These are phyloP conservation scores for Deuterostichococcus epilithicus DNA, from an alignment of 139 green algal species.

Conservation along the genomic window DNA sequence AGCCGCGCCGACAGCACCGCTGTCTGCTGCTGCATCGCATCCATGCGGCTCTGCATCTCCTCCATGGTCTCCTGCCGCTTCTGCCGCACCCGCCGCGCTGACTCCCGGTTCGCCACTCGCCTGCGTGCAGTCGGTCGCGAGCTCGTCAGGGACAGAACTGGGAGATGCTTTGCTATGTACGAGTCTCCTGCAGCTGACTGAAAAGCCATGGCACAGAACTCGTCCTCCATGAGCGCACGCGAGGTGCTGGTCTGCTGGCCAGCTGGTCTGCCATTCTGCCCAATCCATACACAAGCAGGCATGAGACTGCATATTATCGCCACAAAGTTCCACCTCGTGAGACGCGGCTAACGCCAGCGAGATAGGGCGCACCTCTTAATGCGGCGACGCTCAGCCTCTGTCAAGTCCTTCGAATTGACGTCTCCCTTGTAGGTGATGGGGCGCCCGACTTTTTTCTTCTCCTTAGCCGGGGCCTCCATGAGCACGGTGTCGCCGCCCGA, in stretches of 20 bases:
- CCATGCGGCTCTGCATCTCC: constrained; percentile 24
- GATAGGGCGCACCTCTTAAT: constrained; percentile 30
- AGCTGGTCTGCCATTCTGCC: too few species aligned
- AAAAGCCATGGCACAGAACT: too few species aligned
- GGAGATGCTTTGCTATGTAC: too few species aligned
- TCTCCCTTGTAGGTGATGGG: constrained; percentile 27
- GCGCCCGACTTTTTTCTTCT: constrained; percentile 27
- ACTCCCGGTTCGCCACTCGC: constrained; percentile 43
- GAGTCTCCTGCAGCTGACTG: too few species aligned
- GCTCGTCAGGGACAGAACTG: too few species aligned
- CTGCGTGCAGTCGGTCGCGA: neutral
- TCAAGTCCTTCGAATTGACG: constrained; percentile 17
- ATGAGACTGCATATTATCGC: too few species aligned
- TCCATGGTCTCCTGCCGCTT: constrained; percentile 27
- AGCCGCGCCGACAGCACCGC: constrained; percentile 22
- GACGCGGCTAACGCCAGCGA: too few species aligned
- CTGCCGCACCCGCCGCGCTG: constrained; percentile 29
- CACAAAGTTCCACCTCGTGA: neutral
- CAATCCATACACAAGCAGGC: too few species aligned
- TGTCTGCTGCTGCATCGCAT: constrained; percentile 30
- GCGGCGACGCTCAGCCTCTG: constrained; percentile 24
- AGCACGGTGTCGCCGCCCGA: neutral
- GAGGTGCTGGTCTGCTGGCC: too few species aligned
- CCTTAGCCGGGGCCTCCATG: neutral
- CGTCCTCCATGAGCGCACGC: too few species aligned